Base-by-base conservation (phyloP, 805 yeast species). In the Pichia deserticola region DNA sequence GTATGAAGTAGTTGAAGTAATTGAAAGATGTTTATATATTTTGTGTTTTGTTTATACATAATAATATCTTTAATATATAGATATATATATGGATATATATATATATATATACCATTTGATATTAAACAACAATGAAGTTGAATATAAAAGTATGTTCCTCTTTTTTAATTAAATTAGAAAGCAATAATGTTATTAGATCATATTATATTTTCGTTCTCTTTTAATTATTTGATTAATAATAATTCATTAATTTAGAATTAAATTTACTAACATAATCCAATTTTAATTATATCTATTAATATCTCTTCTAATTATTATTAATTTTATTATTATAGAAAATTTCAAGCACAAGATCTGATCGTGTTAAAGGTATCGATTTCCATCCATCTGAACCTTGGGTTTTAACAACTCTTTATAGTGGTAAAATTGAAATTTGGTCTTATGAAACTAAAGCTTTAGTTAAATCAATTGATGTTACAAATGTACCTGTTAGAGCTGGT, bases 321-420 rank as follows among this genome's bases (percentile, higher is more conserved):
- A 6, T 12, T 32, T 34, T 29, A 25, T 42, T 41, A n/a, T 13
- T 66, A 53, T 64, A 84, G 78, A 88, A 86, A 74, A 84, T 84
- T 60, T 87, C 90, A 69, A 84, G 89, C 58, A 81, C 93, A 54
- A 87, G 97, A 61, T 84, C 97, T 38, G 97, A 90, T 67, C 84
- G 99, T 67, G 97, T 93, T 65, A 93, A 93, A 70, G 97, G 97
- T 45, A 85, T 93, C 63, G 99, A 93, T 70, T 86, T 93, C 76
- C 99, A 93, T 67, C 99, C 99, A 28, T 76, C 90, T 25, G 99
- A 93, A 68, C 98, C 99, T 48, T 92, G 98, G 98, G 82, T 89
- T 47, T 74, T 89, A 61, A 84, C 92, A 48, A 89, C 97, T n/a
- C 74, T 88, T 51, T 89, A 87, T 69, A 86, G 90, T 45, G 99